A percentile compares a stretch with the other conserved stretches of the same genome.
These are phyloP conservation scores for Fusarium multiceps DNA, from an alignment of 2,329 filamentous ascomycete genomes.

Conservation along the genomic window DNA sequence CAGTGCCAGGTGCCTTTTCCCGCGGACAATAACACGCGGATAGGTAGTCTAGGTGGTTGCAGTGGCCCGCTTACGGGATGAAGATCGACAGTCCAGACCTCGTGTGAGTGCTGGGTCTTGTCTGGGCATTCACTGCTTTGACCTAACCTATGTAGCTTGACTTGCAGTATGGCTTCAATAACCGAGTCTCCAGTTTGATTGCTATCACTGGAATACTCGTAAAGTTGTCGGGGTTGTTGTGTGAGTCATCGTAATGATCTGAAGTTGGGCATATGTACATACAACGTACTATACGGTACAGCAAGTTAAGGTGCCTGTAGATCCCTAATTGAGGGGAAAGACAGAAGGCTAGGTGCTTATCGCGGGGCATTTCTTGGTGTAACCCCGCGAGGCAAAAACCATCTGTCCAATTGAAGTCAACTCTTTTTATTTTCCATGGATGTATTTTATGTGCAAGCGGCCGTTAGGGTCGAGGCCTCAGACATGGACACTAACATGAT, in stretches of 20 bases:
- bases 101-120: conserved; percentile 2
- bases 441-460: conserved; percentile 9
- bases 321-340: conserved; percentile 37
- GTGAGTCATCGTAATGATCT: conserved; percentile 10
- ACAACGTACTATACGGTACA: not conserved
- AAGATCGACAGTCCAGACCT: conserved; percentile 36
- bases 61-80: conserved; percentile 27
- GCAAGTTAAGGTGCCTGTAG: conserved; percentile 35
- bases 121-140: not conserved
- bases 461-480: conserved; percentile 18
- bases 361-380: conserved; percentile 35
- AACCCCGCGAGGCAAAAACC: conserved; percentile 20
- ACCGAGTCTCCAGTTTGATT: not conserved
- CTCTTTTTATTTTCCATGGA: not conserved
- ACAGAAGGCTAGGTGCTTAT: conserved; percentile 13
- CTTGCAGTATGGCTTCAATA: not conserved
- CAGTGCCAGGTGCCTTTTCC: not conserved
- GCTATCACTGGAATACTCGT: not conserved
- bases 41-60: conserved; percentile 4
- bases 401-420: conserved; percentile 8
- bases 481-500: conserved; percentile 7
- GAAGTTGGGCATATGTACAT: not conserved
- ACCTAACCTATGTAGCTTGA: not conserved
- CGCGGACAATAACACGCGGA: conserved; percentile 16
- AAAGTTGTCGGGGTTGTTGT: conserved; percentile 6